phyloP scores from a whole-genome alignment of 2,329 filamentous ascomycete genomes.

The Fusarium bulbicola region DNA sequence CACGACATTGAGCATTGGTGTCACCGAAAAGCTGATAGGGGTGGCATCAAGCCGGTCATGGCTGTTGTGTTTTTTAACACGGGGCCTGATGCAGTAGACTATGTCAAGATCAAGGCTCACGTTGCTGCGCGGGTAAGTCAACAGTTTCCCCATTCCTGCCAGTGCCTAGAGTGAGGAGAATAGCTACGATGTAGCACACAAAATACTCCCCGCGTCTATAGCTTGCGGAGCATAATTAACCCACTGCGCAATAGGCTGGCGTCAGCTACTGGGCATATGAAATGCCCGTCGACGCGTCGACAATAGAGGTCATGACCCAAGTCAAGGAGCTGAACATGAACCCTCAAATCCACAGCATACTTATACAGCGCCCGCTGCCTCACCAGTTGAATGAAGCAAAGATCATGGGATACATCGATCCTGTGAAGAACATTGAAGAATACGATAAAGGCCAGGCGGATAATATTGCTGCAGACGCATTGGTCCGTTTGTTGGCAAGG shows the following conservation, averaged over 20 bases:
- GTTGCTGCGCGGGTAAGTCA: neutral
- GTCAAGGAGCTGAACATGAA: neutral
- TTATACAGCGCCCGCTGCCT: neutral
- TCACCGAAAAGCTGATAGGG: neutral
- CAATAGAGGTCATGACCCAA: neutral
- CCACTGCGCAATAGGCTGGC: fast-evolving
- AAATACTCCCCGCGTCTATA: neutral
- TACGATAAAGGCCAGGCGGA: neutral
- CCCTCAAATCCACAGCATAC: neutral
- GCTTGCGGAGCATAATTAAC: fast-evolving
- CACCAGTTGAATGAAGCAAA: neutral
- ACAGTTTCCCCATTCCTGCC: fast-evolving
- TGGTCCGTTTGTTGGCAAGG: neutral
- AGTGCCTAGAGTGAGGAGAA: fast-evolving
- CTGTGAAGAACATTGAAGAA: neutral
- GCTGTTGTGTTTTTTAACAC: fast-evolving
- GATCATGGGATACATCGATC: neutral
- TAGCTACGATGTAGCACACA: neutral
- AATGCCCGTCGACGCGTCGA: neutral
- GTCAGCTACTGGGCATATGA: neutral
- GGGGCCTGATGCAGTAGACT: neutral
- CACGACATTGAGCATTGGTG: neutral
- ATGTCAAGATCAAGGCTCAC: neutral
- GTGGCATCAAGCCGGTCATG: neutral
- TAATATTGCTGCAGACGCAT: neutral